These are phyloP conservation scores for Populus pruinosa DNA, from an alignment of 345 rosid species.

Conservation along the genomic window DNA sequence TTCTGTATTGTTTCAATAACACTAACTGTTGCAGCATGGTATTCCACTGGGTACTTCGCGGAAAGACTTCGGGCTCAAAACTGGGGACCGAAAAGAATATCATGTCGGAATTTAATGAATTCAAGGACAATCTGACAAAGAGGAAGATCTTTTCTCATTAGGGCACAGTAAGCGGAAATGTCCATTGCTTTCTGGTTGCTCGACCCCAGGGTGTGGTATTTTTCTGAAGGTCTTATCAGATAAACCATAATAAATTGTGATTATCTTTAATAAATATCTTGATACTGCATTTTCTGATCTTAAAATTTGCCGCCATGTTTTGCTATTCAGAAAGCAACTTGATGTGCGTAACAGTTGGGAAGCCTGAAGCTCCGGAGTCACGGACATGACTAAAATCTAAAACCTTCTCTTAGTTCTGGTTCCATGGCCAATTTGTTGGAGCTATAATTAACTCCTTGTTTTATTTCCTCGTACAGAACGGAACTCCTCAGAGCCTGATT, in stretches of 20 bases:
- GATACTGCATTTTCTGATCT: neutral
- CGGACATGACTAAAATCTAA: neutral
- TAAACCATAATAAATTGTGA: neutral
- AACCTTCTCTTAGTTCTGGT: neutral
- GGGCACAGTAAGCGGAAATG: slow-evolving; percentile 15
- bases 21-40: neutral
- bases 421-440: neutral
- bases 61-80: slow-evolving; percentile 8
- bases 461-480: neutral
- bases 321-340: slow-evolving; percentile 8
- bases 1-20: slow-evolving; percentile 3
- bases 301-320: neutral
- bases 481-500: neutral
- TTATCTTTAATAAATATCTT: slow-evolving; percentile 15
- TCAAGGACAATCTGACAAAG: slow-evolving; percentile 31
- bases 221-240: slow-evolving; percentile 5
- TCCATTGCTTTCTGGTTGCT: slow-evolving; percentile 18
- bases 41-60: slow-evolving; percentile 1
- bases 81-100: slow-evolving; percentile 14
- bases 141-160: slow-evolving; percentile 16
- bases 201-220: slow-evolving; percentile 6
- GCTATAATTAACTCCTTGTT: neutral
- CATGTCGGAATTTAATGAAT: slow-evolving; percentile 7
- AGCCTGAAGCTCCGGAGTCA: neutral
- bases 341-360: slow-evolving; percentile 1